Conservation (phyloP, 1,139 yeast species). For the Geotrichum cucujoidarum region DNA sequence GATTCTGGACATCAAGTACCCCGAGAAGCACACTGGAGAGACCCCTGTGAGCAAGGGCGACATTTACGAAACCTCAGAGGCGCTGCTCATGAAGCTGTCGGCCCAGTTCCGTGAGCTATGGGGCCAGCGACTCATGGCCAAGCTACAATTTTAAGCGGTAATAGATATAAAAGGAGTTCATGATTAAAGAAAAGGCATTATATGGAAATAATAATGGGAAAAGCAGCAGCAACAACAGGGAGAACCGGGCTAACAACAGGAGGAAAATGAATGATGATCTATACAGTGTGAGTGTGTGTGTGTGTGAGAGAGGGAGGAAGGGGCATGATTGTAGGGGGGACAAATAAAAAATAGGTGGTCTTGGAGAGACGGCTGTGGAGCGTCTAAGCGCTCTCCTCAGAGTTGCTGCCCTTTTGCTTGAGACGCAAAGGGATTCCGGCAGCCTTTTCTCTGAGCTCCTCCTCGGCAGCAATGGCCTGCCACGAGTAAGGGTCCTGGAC, state of each 20-base stretch:
- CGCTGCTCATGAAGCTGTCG: conserved; percentile 42
- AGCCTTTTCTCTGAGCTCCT: conserved; percentile 28
- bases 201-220: too few relatives aligned
- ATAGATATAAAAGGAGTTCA: too few relatives aligned
- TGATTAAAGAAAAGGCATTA: too few relatives aligned
- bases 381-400: conserved; percentile 1
- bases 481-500: conserved; percentile 30
- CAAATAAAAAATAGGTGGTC: background rate
- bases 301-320: background rate
- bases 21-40: background rate
- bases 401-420: conserved; percentile 1
- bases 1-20: conserved; percentile 1
- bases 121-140: conserved; percentile 33
- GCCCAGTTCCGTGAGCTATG: conserved; percentile 37
- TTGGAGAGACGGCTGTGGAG: background rate
- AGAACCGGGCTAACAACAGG: too few relatives aligned
- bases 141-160: conserved; percentile 26
- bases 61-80: conserved; percentile 43
- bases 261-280: too few relatives aligned
- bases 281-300: too few relatives aligned
- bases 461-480: conserved; percentile 32
- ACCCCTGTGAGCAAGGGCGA: background rate
- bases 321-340: background rate
- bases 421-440: conserved; percentile 19
- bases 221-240: too few relatives aligned